Evolutionary conservation across 176 grass and related monocot species (phyloP).

Genomic region (Aegilops longissima): DNA sequence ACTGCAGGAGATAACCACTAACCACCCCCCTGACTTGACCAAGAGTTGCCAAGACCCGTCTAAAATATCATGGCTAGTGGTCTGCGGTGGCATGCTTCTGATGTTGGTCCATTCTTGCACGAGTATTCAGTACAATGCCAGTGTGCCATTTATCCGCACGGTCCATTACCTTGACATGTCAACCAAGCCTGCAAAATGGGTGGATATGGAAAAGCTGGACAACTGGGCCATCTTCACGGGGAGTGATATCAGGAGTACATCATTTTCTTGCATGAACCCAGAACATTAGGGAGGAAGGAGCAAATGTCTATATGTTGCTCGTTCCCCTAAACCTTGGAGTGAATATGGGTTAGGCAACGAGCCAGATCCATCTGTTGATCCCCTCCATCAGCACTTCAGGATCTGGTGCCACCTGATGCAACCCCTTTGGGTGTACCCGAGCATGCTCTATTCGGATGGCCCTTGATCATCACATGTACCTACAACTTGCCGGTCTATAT

Average conservation of each 20-base stretch:
- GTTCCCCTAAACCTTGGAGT: not conserved
- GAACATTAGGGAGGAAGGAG: not conserved
- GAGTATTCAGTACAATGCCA: not conserved
- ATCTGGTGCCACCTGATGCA: not conserved
- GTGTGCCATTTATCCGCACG: too few relatives aligned
- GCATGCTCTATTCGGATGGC: constrained; percentile 36
- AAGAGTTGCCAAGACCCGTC: not conserved
- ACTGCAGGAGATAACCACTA: not conserved
- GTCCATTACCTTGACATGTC: constrained; percentile 27
- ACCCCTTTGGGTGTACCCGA: constrained; percentile 20
- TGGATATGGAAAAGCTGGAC: not conserved
- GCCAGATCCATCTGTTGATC: not conserved
- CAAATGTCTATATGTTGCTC: not conserved
- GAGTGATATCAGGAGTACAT: not conserved
- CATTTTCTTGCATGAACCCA: not conserved
- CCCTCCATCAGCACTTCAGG: not conserved
- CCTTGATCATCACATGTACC: not conserved
- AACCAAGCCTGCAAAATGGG: constrained; percentile 19
- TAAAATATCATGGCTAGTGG: constrained; percentile 24
- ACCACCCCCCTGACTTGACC: not conserved
- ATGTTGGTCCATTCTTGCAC: not conserved
- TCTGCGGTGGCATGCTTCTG: constrained; percentile 42
- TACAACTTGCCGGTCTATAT: not conserved
- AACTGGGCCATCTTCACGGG: not conserved
- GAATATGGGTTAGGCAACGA: constrained; percentile 22